These are phyloP conservation scores for Cerrena zonata DNA, from an alignment of 1,284 basidiomycete species.

Conservation along the genomic window DNA sequence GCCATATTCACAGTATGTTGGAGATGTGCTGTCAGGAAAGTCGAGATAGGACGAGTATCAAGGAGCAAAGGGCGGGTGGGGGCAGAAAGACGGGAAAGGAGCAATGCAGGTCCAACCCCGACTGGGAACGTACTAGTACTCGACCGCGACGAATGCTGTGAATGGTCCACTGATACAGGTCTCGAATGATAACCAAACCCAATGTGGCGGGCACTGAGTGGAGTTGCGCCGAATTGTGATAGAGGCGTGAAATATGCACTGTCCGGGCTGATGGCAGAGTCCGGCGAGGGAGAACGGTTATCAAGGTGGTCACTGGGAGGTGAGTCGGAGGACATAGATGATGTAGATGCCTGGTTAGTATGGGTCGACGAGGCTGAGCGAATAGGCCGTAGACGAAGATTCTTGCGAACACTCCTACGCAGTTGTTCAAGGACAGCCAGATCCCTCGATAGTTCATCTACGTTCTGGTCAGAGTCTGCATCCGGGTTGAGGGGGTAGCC, in stretches of 20 bases:
- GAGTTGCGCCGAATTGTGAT: conserved; percentile 28
- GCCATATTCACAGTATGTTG: conserved; percentile 71
- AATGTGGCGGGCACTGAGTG: conserved; percentile 26
- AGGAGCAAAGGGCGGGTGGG: conserved; percentile 63
- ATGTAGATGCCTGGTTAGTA: conserved; percentile 12
- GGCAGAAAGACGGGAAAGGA: conserved; percentile 46
- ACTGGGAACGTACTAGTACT: conserved; percentile 20
- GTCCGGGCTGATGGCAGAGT: conserved; percentile 43
- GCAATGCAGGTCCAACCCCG: conserved; percentile 41
- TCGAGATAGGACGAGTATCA: conserved; percentile 69
- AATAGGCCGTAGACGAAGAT: conserved; percentile 70
- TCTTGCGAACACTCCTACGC: conserved; percentile 63
- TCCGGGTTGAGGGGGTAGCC: conserved; percentile 21
- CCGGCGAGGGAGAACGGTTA: conserved; percentile 40
- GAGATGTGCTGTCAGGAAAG: conserved; percentile 61
- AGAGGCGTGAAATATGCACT: conserved; percentile 60
- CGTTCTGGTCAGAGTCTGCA: conserved; percentile 25
- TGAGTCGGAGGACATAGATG: conserved; percentile 26
- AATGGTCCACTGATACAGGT: conserved; percentile 7
- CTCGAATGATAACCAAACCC: conserved; percentile 17
- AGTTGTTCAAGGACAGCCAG: conserved; percentile 62
- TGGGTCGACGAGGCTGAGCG: conserved; percentile 35
- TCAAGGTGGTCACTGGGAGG: conserved; percentile 26
- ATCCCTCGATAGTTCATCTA: conserved; percentile 57
- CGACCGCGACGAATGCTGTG: conserved; percentile 15